Evolutionary conservation across 176 grass and related monocot species (phyloP), one percentile per base, ranked within the genome.

Genomic region (Lolium multiflorum): DNA sequence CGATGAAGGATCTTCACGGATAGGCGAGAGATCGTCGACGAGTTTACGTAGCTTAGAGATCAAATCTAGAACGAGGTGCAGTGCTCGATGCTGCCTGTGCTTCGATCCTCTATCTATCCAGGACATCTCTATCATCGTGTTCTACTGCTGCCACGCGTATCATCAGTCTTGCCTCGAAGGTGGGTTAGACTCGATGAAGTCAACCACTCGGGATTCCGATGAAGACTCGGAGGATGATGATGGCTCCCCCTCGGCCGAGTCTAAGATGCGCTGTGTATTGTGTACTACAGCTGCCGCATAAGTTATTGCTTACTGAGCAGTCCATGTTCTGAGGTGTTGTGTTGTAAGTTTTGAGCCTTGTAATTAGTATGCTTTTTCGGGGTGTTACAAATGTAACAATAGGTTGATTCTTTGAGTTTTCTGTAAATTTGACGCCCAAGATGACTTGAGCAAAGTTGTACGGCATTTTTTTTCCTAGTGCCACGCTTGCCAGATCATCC

Each of bases 131-230:
- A 89, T 93, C 18, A 90, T 99, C 9, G 80, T 94, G 39, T 99
- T 99, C 89, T 99, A 91, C 75, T 99, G 97, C 88, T 99, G 97
- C 64, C 97, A 99, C 58, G 90, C 92, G 6, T 99, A 99, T 70
- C 97, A 99, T 65, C 82, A 87, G 50, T 88, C 89, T 37, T 99
- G 97, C 62, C 92, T 99, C 1, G 80, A 86, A 85, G 97, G 86
- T 28, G 92, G 92, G 51, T 87, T 94, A 25, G 97, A 92, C 80
- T 91, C 86, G 43, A 88, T 91, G 65, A 96, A 83, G 79, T 92
- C 83, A 60, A 87, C 80, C 59, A 87, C 48, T 17, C 86, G 83
- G 10, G 70, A 86, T 17, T 92, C 59, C 4, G 89, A 87, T 4
- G 78, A 89, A 5, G 91, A 76, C 18, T 87, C 66, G 14, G 93